Evolutionary conservation across 2,329 filamentous ascomycete genomes (phyloP), one percentile per base, ranked within the genome.

Genomic region (Leptosphaerulina australis): DNA sequence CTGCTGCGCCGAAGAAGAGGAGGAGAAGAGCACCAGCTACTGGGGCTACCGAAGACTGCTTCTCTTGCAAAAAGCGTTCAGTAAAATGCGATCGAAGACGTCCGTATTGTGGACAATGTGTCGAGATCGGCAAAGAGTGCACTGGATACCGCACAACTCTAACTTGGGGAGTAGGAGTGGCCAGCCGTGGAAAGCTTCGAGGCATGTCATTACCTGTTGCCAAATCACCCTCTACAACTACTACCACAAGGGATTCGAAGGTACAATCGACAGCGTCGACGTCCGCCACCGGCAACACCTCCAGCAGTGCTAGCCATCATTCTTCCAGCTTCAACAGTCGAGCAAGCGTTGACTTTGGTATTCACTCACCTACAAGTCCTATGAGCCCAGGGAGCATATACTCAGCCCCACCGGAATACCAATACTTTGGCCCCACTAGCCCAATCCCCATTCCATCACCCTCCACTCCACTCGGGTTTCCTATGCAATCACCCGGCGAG

Each of bases 111-210:
- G 91, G 91, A 34, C 92, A 91, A 75, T 99, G 93, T 74, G 83
- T 97, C 56, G 90, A 96, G 63, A 82, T 91, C 58, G 92, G 91
- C 59, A 91, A 91, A 71, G 91, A 96, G 69, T 97, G 93, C 77
- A 91, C 90, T 21, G 93, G 93, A 52, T 97, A 97, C 80, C 95
- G 95, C 77, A 97, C 93, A 12, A 92, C 93, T 63, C 81, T 97
- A 74, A 97, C 93, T 36, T 97, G 93, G 93, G 91, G 91, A 31
- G 90, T 97, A 37, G 93, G 93, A 41, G 93, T 97, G 51, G 93
- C 93, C 48, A 97, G 92, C 75, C 87, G 93, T 67, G 93, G 93
- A 69, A 97, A 97, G 79, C 85, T 97, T 57, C 85, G 93, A 55
- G 93, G 93, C 29, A 80, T 97, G 61, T 92, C 92, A 48, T 79